These are phyloP conservation scores for Xylariaceae sp. DNA, from an alignment of 2,329 filamentous ascomycete genomes.

Conservation along the genomic window DNA sequence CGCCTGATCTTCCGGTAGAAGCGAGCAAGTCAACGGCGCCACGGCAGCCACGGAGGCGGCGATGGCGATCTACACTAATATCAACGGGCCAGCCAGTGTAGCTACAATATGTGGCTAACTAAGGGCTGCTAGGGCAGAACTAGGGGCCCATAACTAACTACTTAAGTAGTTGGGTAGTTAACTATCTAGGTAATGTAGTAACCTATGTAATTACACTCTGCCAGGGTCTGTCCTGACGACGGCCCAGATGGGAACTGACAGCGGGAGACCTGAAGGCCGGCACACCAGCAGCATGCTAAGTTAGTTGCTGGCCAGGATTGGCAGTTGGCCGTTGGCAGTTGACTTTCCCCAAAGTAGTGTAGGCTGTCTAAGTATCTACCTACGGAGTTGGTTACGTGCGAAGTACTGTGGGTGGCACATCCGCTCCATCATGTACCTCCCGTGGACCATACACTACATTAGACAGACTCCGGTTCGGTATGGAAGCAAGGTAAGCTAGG, in stretches of 20 bases:
- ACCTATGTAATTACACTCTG: not conserved
- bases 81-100: slow-evolving; percentile 1
- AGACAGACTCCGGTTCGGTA: too few relatives aligned
- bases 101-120: too few relatives aligned
- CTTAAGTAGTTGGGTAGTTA: too few relatives aligned
- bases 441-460: too few relatives aligned
- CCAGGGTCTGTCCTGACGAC: not conserved
- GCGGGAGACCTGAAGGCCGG: not conserved
- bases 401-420: too few relatives aligned
- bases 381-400: too few relatives aligned
- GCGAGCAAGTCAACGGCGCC: slow-evolving; percentile 18
- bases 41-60: slow-evolving; percentile 16
- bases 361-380: too few relatives aligned
- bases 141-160: too few relatives aligned
- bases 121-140: not conserved
- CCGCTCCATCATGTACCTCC: not conserved
- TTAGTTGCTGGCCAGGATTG: not conserved
- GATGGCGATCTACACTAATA: slow-evolving; percentile 17
- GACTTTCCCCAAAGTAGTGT: not conserved
- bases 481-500: not conserved
- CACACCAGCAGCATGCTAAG: not conserved
- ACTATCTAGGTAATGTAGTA: not conserved
- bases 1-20: slow-evolving; percentile 7
- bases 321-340: too few relatives aligned
- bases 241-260: not conserved